These are phyloP conservation scores for Penicillium hesseltinei DNA, from an alignment of 2,329 filamentous ascomycete genomes.

Conservation along the genomic window DNA sequence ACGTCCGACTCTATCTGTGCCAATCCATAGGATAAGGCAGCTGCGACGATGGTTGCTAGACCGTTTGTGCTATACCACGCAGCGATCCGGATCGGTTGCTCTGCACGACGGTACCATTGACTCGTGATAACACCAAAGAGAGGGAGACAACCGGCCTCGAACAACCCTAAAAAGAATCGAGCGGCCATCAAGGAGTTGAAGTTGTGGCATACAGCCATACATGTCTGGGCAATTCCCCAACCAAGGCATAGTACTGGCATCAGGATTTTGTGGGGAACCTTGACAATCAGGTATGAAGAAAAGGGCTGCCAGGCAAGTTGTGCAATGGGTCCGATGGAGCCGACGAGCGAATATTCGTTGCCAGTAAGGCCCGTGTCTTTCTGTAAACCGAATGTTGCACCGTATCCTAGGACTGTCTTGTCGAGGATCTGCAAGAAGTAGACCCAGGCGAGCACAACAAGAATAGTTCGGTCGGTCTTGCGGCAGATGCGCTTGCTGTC, in stretches of 20 bases:
- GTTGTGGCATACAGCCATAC: conserved; percentile 49
- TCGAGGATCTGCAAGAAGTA: conserved; percentile 55
- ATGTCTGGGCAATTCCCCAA: conserved; percentile 50
- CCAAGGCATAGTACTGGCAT: conserved; percentile 53
- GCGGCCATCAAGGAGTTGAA: conserved; percentile 49
- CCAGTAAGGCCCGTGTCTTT: conserved; percentile 52
- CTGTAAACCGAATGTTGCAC: conserved; percentile 56
- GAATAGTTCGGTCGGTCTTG: conserved; percentile 61
- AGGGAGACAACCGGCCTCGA: conserved; percentile 52
- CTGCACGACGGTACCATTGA: conserved; percentile 50
- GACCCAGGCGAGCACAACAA: conserved; percentile 48
- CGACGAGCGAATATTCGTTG: conserved; percentile 57
- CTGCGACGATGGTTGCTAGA: conserved; percentile 56
- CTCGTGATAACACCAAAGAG: conserved; percentile 47
- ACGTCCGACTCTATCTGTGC: conserved; percentile 51
- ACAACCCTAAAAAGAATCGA: conserved; percentile 54
- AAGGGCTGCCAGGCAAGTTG: conserved; percentile 63
- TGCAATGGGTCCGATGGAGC: conserved; percentile 58
- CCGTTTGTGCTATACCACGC: conserved; percentile 67
- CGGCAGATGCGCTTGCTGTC: conserved; percentile 56
- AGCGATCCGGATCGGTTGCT: conserved; percentile 63
- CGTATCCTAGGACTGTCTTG: conserved; percentile 58
- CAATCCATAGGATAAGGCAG: conserved; percentile 56
- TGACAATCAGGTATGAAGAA: conserved; percentile 60
- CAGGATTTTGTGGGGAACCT: conserved; percentile 58